Evolutionary conservation across 228 moss, liverwort and hornwort species (phyloP).

Genomic region (Sphagnum fallax): DNA sequence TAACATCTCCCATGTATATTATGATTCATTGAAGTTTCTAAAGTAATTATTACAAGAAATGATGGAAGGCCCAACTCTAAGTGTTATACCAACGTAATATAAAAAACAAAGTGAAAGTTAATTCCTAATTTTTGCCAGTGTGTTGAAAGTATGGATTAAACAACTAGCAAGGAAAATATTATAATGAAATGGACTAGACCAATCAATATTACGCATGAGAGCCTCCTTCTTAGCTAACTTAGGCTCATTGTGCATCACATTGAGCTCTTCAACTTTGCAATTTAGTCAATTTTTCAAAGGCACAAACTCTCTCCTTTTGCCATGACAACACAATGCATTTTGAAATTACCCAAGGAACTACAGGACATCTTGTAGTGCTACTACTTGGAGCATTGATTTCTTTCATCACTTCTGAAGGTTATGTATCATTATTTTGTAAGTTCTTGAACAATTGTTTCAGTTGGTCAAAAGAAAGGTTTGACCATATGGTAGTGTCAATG

Average conservation of each 20-base stretch:
- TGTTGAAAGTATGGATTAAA: not conserved
- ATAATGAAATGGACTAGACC: constrained; percentile 21
- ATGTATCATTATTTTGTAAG: too few relatives aligned
- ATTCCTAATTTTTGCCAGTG: not conserved
- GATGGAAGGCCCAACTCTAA: too few relatives aligned
- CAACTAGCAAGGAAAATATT: not conserved
- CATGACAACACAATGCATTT: not conserved
- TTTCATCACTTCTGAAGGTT: too few relatives aligned
- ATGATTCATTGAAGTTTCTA: too few relatives aligned
- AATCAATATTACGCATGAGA: constrained; percentile 55
- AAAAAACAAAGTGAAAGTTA: not conserved
- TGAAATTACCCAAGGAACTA: constrained; percentile 60
- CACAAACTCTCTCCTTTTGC: constrained; percentile 65
- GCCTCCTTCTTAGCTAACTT: constrained; percentile 55
- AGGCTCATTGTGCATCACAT: constrained; percentile 64
- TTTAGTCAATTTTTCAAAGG: constrained; percentile 45
- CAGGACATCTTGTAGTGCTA: constrained; percentile 32
- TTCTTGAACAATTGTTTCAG: too few relatives aligned
- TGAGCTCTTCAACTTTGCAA: constrained; percentile 54
- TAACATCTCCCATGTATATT: too few relatives aligned
- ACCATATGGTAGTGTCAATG: too few relatives aligned
- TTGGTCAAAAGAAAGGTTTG: too few relatives aligned
- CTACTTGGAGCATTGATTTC: too few relatives aligned
- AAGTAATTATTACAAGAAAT: too few relatives aligned
- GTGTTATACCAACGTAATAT: too few relatives aligned